Base-by-base conservation (phyloP, 495 filamentous ascomycete genomes). In the Aspergillus sclerotioniger region DNA sequence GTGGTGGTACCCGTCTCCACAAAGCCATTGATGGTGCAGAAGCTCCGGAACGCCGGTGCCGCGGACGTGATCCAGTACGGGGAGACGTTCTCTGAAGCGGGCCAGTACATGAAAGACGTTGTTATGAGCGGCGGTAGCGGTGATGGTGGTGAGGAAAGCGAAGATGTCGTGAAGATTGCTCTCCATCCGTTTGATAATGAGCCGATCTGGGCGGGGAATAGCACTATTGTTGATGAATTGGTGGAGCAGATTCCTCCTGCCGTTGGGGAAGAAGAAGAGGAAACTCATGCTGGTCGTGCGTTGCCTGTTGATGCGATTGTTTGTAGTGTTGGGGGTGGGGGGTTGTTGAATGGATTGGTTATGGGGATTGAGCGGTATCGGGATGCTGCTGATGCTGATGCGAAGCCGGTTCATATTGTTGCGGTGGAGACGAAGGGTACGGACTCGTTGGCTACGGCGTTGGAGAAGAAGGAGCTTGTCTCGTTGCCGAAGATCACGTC, bases 291-390 rank as follows among this genome's bases (percentile, higher is more conserved):
- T 25, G 64, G 63, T 25, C 68, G 67, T 45, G 71, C 73, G 7
- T 55, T 74, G 20, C 68, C 62, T 15, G 64, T 87, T 17, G 87
- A 91, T 62, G 89, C 83, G 8, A 71, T 98, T 3, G 80, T 96
- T 10, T 95, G 90, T 68, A 88, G 80, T 60, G 91, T 96, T 46
- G 94, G 93, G 10, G 94, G 94, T 13, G 94, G 94, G 4, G 94
- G 94, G 0, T 73, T 98, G 43, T 78, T 96, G 35, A 87, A 86
- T 57, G 93, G 93, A 1, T 64, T 97, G 7, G 82, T 91, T 67
- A 75, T 85, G 68, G 92, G 90, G 8, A 67, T 96, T 8, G 83
- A 89, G 57, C 17, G 63, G 57, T 20, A 62, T 49, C 25, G 62
- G 52, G n/a, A 41, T 37, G 35, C 19, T 37, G 33, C 21, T 15